These are phyloP conservation scores for Pleodorina starrii DNA, from an alignment of 139 green algal species.

Conservation along the genomic window DNA sequence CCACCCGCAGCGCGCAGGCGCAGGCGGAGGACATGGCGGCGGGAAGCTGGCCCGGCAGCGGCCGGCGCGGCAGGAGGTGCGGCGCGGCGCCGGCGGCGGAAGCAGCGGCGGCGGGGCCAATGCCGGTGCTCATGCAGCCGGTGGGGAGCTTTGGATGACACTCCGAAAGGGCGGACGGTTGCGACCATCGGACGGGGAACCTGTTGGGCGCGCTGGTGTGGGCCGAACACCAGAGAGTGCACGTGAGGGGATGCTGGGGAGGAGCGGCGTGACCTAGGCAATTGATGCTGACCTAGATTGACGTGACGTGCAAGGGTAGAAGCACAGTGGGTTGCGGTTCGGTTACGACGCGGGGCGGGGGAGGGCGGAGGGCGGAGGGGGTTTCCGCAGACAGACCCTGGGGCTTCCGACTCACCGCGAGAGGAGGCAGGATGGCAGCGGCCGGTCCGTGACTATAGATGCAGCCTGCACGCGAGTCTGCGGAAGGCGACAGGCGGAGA, in stretches of 20 bases:
- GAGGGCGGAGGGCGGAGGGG: too few species aligned
- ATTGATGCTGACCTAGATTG: too few species aligned
- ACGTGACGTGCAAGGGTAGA: too few species aligned
- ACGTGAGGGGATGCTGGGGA: too few species aligned
- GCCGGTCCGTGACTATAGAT: conserved; percentile 1
- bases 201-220: conserved; percentile 16
- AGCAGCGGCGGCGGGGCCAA: background rate
- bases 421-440: conserved; percentile 24
- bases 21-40: conserved; percentile 51
- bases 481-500: too few species aligned
- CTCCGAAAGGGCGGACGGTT: background rate
- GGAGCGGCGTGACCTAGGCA: too few species aligned
- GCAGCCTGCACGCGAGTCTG: conserved; percentile 38
- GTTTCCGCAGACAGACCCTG: too few species aligned
- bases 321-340: too few species aligned
- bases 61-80: background rate
- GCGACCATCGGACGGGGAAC: conserved; percentile 20
- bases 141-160: background rate
- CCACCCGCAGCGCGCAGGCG: conserved; percentile 20
- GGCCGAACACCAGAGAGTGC: too few species aligned
- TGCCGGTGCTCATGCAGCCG: background rate
- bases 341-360: too few species aligned
- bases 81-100: background rate
- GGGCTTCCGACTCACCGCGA: conserved; percentile 10
- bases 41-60: conserved; percentile 20